Percentiles rank a stretch among this genome's conserved stretches.
These are phyloP conservation scores for Saccharomyces hybrid DNA, from an alignment of 1,139 yeast species.

Conservation along the genomic window DNA sequence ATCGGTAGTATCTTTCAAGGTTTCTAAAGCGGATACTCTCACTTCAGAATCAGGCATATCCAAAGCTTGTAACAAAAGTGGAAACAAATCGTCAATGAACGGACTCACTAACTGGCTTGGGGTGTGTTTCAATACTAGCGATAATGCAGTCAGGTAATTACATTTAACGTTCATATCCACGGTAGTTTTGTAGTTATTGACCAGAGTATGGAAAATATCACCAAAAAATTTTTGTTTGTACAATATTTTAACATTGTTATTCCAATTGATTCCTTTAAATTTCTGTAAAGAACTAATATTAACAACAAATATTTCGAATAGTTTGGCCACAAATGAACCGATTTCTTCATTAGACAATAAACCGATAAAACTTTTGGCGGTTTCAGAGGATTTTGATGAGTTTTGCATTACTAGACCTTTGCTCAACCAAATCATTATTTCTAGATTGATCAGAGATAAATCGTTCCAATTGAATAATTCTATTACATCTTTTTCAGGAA, in stretches of 20 bases:
- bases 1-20: conserved; percentile 45
- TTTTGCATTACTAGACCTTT: conserved; percentile 62
- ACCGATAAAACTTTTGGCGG: conserved; percentile 34
- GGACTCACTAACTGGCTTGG: conserved; percentile 54
- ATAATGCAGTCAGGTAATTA: conserved; percentile 55
- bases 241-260: conserved; percentile 53
- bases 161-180: conserved; percentile 32
- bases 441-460: conserved; percentile 34
- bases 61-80: conserved; percentile 63
- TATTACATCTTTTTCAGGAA: conserved; percentile 12
- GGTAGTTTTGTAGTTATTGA: conserved; percentile 33
- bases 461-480: conserved; percentile 12
- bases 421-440: conserved; percentile 57
- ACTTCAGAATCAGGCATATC: conserved; percentile 43
- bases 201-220: conserved; percentile 43
- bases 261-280: conserved; percentile 43
- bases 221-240: conserved; percentile 76
- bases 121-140: conserved; percentile 59
- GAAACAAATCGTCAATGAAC: conserved; percentile 57
- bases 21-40: conserved; percentile 50
- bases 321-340: conserved; percentile 40
- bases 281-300: conserved; percentile 57
- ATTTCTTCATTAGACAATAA: conserved; percentile 32
- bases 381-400: conserved; percentile 41
- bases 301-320: conserved; percentile 56